phyloP scores from a whole-genome alignment of 1,139 yeast genomes.

The Arxiozyma slooffiae region DNA sequence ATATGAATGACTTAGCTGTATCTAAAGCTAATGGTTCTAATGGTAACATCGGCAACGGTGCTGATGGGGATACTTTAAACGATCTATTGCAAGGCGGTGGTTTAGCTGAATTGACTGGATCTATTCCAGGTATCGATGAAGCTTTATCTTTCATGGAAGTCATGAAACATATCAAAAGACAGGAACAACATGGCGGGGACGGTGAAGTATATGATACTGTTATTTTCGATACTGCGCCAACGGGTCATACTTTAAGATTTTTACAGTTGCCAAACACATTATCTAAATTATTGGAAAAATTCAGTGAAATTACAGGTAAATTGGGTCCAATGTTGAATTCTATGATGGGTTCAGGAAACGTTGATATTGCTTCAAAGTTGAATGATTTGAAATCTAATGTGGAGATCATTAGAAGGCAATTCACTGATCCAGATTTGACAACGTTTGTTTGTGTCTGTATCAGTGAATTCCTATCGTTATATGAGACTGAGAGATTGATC shows the following conservation, averaged over 20 bases:
- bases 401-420: conserved; percentile 82
- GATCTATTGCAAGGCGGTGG: conserved; percentile 31
- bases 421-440: conserved; percentile 90
- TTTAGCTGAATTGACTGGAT: conserved; percentile 83
- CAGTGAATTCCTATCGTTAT: conserved; percentile 86
- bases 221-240: conserved; percentile 96
- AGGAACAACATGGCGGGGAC: conserved; percentile 37
- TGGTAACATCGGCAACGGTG: conserved; percentile 9
- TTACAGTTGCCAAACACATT: conserved; percentile 87
- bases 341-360: conserved; percentile 48
- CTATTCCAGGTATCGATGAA: conserved; percentile 97
- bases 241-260: conserved; percentile 93
- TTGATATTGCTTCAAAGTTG: conserved; percentile 73
- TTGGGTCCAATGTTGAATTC: conserved; percentile 86
- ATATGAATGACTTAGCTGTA: conserved; percentile 51
- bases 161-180: conserved; percentile 86
- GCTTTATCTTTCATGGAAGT: conserved; percentile 97
- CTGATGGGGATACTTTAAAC: conserved; percentile 20
- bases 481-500: conserved; percentile 94
- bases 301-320: conserved; percentile 74
- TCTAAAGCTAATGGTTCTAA: conserved; percentile 19
- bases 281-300: conserved; percentile 75
- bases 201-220: conserved; percentile 65
- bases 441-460: conserved; percentile 96
- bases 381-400: conserved; percentile 77